Conservation (phyloP, 441 rosid genomes). For the Arabidopsis hybrid region DNA sequence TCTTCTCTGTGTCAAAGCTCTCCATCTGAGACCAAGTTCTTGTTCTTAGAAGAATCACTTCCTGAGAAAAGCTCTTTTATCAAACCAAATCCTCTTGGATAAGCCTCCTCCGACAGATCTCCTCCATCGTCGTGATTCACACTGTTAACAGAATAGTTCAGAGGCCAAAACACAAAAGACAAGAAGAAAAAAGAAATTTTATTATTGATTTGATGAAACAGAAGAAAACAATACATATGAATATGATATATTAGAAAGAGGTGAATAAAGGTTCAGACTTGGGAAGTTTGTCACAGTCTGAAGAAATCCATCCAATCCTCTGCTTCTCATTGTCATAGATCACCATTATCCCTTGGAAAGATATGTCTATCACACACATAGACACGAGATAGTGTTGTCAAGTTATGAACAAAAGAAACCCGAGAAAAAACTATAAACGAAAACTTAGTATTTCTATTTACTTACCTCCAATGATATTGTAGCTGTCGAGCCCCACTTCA, state of each 20-base stretch:
- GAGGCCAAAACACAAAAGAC: conserved; percentile 21
- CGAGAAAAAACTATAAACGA: neutral
- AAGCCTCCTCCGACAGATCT: conserved; percentile 50
- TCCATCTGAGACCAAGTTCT: conserved; percentile 35
- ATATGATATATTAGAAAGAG: conserved; percentile 29
- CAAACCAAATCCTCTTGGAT: conserved; percentile 52
- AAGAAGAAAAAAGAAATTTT: conserved; percentile 18
- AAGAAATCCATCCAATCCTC: conserved; percentile 65
- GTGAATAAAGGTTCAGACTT: conserved; percentile 52
- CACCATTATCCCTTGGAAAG: conserved; percentile 59
- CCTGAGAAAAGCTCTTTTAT: conserved; percentile 44
- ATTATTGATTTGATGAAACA: conserved; percentile 5
- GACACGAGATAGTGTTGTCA: conserved; percentile 24
- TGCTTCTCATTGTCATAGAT: conserved; percentile 67
- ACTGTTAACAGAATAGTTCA: conserved; percentile 50
- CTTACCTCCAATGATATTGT: conserved; percentile 53
- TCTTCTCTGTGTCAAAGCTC: conserved; percentile 39
- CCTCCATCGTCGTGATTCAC: conserved; percentile 47
- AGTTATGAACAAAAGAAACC: neutral
- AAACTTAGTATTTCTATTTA: conserved; percentile 14
- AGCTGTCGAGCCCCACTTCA: conserved; percentile 48
- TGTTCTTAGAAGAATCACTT: conserved; percentile 34
- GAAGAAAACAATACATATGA: conserved; percentile 12
- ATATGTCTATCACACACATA: conserved; percentile 51
- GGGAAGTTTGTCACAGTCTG: conserved; percentile 56